These are phyloP conservation scores for Stramenopiles sp. DNA, from an alignment of 352 stramenopile genomes.

Conservation along the genomic window DNA sequence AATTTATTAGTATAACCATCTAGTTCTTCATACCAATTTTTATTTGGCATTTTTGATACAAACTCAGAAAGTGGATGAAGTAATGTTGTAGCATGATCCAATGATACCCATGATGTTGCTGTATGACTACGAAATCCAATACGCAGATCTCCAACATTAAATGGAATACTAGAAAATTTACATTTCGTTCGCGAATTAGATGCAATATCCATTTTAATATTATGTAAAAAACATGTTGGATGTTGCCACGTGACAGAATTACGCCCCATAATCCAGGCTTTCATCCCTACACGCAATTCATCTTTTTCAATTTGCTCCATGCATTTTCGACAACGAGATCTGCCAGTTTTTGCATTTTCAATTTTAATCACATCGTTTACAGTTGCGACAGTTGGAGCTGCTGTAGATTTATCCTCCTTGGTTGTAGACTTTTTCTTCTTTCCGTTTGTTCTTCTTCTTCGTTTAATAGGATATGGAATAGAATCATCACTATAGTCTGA, in stretches of 20 bases:
- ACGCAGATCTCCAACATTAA: neutral
- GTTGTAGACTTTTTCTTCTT: neutral
- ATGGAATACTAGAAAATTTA: neutral
- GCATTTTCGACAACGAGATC: neutral
- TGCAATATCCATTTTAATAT: neutral
- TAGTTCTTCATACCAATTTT: neutral
- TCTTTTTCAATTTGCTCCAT: neutral
- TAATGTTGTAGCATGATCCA: neutral
- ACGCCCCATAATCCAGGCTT: conserved; percentile 3
- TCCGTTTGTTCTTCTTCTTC: neutral
- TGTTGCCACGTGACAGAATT: conserved; percentile 7
- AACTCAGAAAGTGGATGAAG: neutral
- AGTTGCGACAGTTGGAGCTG: neutral
- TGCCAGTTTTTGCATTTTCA: neutral
- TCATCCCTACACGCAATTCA: neutral
- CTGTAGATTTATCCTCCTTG: neutral
- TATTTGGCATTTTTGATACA: neutral
- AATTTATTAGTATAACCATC: neutral
- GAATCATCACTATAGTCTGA: conserved; percentile 7
- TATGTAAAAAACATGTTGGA: neutral
- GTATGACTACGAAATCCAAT: neutral
- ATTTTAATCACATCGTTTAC: neutral
- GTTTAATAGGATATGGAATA: neutral
- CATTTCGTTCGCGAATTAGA: neutral
- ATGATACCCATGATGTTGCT: neutral